Percentiles rank a stretch among this genome's conserved stretches.
Evolutionary conservation across 805 yeast species (phyloP).

Genomic region (Saturnispora besseyi): DNA sequence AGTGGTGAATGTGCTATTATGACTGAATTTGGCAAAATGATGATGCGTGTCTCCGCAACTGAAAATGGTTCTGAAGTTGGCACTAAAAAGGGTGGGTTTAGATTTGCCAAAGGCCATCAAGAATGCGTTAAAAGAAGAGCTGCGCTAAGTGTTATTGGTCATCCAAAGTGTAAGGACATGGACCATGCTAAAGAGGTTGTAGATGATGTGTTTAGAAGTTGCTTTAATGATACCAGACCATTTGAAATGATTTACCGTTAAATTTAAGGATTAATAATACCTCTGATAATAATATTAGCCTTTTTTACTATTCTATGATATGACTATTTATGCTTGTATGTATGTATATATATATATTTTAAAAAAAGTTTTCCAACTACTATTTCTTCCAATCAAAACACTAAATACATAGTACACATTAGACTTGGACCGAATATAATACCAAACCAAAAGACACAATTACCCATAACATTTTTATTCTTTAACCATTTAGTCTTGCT

Average conservation of each 20-base stretch:
- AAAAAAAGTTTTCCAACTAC: neutral
- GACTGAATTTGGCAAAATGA: slow-evolving; percentile 55
- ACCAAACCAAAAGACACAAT: slow-evolving; percentile 84
- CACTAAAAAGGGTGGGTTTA: slow-evolving; percentile 2
- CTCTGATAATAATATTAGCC: neutral
- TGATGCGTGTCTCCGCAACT: slow-evolving; percentile 18
- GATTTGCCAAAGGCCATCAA: slow-evolving; percentile 65
- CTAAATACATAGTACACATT: slow-evolving; percentile 74
- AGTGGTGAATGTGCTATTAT: slow-evolving; percentile 92
- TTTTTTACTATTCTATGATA: neutral
- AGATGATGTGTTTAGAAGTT: slow-evolving; percentile 82
- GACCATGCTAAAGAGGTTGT: slow-evolving; percentile 75
- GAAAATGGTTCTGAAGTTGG: slow-evolving; percentile 7
- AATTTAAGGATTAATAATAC: neutral
- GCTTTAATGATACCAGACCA: slow-evolving; percentile 93
- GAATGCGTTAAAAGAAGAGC: slow-evolving; percentile 88
- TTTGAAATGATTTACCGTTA: slow-evolving; percentile 83
- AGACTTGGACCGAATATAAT: slow-evolving; percentile 84
- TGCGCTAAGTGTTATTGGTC: slow-evolving; percentile 68
- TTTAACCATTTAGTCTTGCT: slow-evolving; percentile 51
- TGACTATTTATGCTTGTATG: neutral
- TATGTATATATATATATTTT: slow-evolving; percentile 1
- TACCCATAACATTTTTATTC: slow-evolving; percentile 56
- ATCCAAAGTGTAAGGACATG: slow-evolving; percentile 68
- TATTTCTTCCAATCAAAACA: slow-evolving; percentile 37